These are phyloP conservation scores for Pseudisothecium myosuroides DNA, from an alignment of 225 moss, liverwort and hornwort species.

Conservation along the genomic window DNA sequence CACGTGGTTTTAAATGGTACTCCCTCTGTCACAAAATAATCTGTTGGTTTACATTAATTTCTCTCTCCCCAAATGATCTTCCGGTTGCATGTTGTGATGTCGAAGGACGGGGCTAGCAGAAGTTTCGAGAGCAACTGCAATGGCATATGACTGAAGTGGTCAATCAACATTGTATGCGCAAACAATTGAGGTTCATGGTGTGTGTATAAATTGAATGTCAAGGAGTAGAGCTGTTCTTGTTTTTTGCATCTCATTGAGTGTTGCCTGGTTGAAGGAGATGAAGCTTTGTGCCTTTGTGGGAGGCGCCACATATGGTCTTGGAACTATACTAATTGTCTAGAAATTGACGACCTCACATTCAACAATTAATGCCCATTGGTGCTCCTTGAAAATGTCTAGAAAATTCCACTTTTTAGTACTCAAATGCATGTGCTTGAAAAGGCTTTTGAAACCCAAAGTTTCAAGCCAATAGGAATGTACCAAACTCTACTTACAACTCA, in stretches of 20 bases:
- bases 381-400: background rate
- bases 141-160: background rate
- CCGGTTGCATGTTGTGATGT: fast-evolving
- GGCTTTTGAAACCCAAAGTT: background rate
- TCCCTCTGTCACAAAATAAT: background rate
- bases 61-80: background rate
- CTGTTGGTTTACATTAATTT: too few relatives aligned
- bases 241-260: background rate
- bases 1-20: background rate
- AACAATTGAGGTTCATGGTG: background rate
- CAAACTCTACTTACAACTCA: background rate
- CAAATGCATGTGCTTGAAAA: background rate
- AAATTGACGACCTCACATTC: background rate
- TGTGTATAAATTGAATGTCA: background rate
- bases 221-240: background rate
- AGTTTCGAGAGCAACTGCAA: fast-evolving
- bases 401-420: background rate
- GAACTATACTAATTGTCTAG: fast-evolving
- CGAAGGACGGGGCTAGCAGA: fast-evolving
- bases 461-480: background rate
- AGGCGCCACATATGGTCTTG: background rate
- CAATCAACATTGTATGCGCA: too few relatives aligned
- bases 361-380: fast-evolving
- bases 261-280: background rate
- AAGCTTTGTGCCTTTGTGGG: fast-evolving